Conservation (phyloP, 2,329 filamentous ascomycete genomes). For the Alternaria hordeiaustralica region DNA sequence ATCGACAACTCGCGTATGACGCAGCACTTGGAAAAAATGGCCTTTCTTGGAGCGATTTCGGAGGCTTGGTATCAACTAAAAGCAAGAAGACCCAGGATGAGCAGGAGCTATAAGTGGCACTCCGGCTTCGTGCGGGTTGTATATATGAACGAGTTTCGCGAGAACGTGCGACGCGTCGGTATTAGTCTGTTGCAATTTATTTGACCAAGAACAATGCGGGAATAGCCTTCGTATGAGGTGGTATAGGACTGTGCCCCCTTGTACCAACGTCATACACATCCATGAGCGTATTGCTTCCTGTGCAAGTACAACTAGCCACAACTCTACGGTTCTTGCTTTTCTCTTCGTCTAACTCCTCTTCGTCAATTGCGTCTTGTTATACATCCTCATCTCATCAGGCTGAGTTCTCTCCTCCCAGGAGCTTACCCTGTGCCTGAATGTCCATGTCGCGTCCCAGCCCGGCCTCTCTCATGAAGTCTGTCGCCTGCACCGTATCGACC, state of each 20-base stretch:
- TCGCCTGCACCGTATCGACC: not conserved
- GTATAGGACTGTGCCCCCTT: not conserved
- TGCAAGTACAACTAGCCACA: not conserved
- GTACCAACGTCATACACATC: not conserved
- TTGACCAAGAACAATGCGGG: not conserved
- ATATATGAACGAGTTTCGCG: not conserved
- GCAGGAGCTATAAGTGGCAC: slow-evolving; percentile 22
- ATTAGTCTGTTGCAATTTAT: not conserved
- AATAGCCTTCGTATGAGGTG: not conserved
- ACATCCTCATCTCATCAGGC: not conserved
- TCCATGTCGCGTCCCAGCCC: not conserved
- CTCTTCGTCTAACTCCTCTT: not conserved
- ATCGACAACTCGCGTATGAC: slow-evolving; percentile 34
- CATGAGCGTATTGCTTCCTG: not conserved
- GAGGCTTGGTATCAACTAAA: slow-evolving; percentile 51
- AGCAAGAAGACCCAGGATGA: slow-evolving; percentile 24
- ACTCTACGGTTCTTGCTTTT: not conserved
- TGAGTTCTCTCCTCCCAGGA: not conserved
- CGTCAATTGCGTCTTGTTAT: not conserved
- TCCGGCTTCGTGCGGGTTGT: not conserved
- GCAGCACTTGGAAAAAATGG: slow-evolving; percentile 39
- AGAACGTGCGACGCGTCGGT: not conserved
- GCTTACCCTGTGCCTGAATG: not conserved
- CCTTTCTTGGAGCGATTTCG: slow-evolving; percentile 52
- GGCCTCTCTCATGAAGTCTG: not conserved